These are phyloP conservation scores for Dipteronia dyeriana DNA, from an alignment of 345 rosid genomes.

Conservation along the genomic window DNA sequence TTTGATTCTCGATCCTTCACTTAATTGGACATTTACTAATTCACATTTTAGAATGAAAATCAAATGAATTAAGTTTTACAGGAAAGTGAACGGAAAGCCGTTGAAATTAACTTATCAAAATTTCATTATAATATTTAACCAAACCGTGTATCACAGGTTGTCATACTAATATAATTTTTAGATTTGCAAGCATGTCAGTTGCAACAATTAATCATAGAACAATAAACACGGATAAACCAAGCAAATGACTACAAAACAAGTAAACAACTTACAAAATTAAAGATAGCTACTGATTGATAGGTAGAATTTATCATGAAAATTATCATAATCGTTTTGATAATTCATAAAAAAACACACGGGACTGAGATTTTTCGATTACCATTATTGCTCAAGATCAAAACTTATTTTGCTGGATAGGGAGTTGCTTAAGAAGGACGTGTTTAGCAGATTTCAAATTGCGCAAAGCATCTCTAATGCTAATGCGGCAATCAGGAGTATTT, in stretches of 20 bases:
- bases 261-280: not conserved
- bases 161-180: too few species aligned
- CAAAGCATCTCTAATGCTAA: conserved; percentile 43
- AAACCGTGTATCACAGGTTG: too few species aligned
- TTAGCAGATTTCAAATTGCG: conserved; percentile 31
- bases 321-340: not conserved
- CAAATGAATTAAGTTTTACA: too few species aligned
- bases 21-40: too few species aligned
- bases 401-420: not conserved
- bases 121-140: too few species aligned
- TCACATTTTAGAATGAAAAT: too few species aligned
- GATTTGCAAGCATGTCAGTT: too few species aligned
- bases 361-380: too few species aligned
- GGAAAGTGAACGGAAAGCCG: too few species aligned
- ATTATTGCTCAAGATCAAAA: not conserved
- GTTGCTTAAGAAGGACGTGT: not conserved
- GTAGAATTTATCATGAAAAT: not conserved
- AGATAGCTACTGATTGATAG: not conserved
- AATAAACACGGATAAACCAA: not conserved
- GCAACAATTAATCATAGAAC: not conserved
- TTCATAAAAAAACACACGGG: not conserved
- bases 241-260: not conserved
- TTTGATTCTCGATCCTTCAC: too few species aligned
- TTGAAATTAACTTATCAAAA: too few species aligned
- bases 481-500: conserved; percentile 36